Percentiles rank a stretch among this genome's conserved stretches.
Evolutionary conservation across 768 basidiomycete species (phyloP).

Genomic region (Candolleomyces aberdarensis): DNA sequence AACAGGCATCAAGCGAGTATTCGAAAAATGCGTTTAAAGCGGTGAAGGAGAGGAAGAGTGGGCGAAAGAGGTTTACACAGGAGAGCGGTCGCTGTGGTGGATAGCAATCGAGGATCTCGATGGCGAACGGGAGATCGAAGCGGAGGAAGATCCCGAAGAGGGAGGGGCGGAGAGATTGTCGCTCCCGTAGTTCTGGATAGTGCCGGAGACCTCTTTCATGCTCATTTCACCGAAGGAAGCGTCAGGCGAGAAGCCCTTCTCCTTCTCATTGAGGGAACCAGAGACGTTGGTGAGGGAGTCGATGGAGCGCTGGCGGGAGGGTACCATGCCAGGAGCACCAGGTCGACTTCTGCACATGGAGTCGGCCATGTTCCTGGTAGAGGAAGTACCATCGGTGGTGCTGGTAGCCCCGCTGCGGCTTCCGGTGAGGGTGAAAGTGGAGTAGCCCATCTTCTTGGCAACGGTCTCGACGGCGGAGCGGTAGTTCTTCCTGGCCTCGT

Average conservation of each 20-base stretch:
- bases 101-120: slow-evolving; percentile 13
- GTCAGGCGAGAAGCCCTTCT: slow-evolving; percentile 29
- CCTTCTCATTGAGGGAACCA: slow-evolving; percentile 30
- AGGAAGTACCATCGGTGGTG: slow-evolving; percentile 7
- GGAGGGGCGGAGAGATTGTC: slow-evolving; percentile 28
- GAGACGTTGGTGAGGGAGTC: slow-evolving; percentile 46
- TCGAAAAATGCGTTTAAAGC: neutral
- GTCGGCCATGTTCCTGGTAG: slow-evolving; percentile 13
- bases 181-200: slow-evolving; percentile 33
- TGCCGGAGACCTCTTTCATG: slow-evolving; percentile 36
- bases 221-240: slow-evolving; percentile 33
- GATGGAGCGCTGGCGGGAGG: slow-evolving; percentile 47
- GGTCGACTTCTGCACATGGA: slow-evolving; percentile 26
- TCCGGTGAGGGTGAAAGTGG: slow-evolving; percentile 5
- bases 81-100: slow-evolving; percentile 3
- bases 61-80: slow-evolving; percentile 2
- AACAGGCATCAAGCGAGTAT: neutral
- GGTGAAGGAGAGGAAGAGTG: neutral
- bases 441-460: slow-evolving; percentile 32
- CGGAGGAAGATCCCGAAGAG: slow-evolving; percentile 34
- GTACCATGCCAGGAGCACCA: slow-evolving; percentile 40
- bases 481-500: slow-evolving; percentile 58
- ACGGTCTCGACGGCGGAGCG: slow-evolving; percentile 34
- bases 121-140: slow-evolving; percentile 25
- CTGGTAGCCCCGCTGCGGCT: neutral